Percentiles rank a stretch among this genome's conserved stretches.
phyloP scores from a whole-genome alignment of 1,139 yeast genomes.

The Geotrichum restrictum region DNA sequence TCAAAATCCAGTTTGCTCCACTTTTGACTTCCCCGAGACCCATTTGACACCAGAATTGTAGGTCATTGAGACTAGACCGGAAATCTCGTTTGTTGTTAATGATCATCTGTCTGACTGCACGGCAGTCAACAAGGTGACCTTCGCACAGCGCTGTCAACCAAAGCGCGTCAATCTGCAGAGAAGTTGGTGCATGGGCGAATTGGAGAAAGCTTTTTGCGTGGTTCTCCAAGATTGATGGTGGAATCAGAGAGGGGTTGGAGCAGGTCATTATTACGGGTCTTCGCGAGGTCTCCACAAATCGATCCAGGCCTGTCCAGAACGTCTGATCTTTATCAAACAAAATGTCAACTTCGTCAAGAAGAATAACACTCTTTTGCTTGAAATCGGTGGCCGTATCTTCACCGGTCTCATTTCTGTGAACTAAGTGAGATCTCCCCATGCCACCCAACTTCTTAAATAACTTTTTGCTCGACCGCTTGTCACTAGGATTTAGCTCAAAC shows the following conservation, averaged over 20 bases:
- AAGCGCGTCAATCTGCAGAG: constrained; percentile 36
- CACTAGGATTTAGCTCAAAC: constrained; percentile 76
- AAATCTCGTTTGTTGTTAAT: constrained; percentile 47
- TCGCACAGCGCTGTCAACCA: constrained; percentile 39
- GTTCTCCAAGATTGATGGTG: constrained; percentile 10
- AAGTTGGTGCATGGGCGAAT: constrained; percentile 30
- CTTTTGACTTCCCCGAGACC: constrained; percentile 32
- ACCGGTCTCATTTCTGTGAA: constrained; percentile 44
- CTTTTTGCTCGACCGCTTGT: constrained; percentile 67
- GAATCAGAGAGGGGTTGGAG: constrained; percentile 42
- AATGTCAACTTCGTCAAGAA: constrained; percentile 84
- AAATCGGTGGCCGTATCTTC: constrained; percentile 21
- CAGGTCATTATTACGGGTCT: constrained; percentile 82
- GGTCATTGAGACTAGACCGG: constrained; percentile 50
- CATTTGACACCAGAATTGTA: constrained; percentile 57
- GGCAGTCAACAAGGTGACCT: constrained; percentile 40
- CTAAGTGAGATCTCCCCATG: constrained; percentile 77
- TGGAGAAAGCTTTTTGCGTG: constrained; percentile 31
- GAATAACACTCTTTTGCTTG: constrained; percentile 58
- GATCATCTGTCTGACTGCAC: constrained; percentile 41
- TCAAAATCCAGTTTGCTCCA: constrained; percentile 15
- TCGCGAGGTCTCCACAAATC: constrained; percentile 60
- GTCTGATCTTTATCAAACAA: constrained; percentile 73
- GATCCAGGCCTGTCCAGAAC: constrained; percentile 74
- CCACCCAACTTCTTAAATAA: constrained; percentile 65